Conservation (phyloP, 1,284 basidiomycete species). For the Phlebopus sp. region DNA sequence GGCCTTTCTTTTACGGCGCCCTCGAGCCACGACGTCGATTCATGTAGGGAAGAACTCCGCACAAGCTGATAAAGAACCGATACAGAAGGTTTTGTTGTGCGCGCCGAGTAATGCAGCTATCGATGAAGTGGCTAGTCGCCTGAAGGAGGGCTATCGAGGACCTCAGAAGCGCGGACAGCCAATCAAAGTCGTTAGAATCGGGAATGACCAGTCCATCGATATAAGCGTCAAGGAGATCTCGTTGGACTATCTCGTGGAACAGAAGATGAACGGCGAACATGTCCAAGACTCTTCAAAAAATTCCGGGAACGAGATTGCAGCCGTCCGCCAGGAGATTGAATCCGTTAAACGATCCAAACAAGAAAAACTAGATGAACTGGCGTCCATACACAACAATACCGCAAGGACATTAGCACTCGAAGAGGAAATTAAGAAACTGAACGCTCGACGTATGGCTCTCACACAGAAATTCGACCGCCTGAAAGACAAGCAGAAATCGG, state of each 20-base stretch:
- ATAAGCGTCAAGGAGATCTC: constrained; percentile 84
- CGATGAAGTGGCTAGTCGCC: constrained; percentile 89
- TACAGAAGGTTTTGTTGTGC: constrained; percentile 85
- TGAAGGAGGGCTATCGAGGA: constrained; percentile 76
- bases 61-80: constrained; percentile 46
- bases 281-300: constrained; percentile 42
- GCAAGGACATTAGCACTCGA: constrained; percentile 51
- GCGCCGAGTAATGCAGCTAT: constrained; percentile 99
- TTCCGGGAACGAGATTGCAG: constrained; percentile 54
- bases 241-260: constrained; percentile 83
- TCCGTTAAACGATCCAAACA: constrained; percentile 61
- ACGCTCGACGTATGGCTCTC: constrained; percentile 60
- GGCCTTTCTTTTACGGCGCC: constrained; percentile 69
- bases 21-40: constrained; percentile 47
- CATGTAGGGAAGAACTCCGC: constrained; percentile 41
- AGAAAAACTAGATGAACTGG: constrained; percentile 63
- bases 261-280: constrained; percentile 59
- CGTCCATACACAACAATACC: constrained; percentile 49
- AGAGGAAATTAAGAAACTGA: constrained; percentile 69
- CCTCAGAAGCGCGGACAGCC: constrained; percentile 52
- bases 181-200: constrained; percentile 88
- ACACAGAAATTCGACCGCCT: constrained; percentile 73
- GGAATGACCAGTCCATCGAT: constrained; percentile 78
- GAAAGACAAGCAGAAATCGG: constrained; percentile 77
- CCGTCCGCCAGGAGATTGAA: constrained; percentile 66